These are phyloP conservation scores for Niveomyces coronatus DNA, from an alignment of 2,329 filamentous ascomycete species.

Conservation along the genomic window DNA sequence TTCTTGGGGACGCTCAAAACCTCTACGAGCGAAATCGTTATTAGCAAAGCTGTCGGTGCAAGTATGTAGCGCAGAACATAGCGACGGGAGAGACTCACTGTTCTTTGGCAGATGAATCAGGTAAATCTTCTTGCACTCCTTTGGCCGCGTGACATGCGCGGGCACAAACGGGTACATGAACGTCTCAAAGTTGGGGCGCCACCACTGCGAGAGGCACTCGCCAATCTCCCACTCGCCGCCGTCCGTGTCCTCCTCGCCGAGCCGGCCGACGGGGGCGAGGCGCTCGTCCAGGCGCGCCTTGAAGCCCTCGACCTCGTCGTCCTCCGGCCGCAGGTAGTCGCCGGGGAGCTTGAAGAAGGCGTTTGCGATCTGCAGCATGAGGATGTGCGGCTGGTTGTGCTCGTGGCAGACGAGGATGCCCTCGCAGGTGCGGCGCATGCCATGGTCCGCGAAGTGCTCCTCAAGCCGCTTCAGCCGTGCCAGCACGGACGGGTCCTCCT, in stretches of 20 bases:
- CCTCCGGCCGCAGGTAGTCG: slow-evolving; percentile 82
- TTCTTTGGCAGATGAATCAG: slow-evolving; percentile 89
- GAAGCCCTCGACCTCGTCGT: slow-evolving; percentile 92
- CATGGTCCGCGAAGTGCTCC: slow-evolving; percentile 83
- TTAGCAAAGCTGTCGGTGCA: slow-evolving; percentile 5
- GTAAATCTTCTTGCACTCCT: slow-evolving; percentile 99
- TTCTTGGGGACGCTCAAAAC: slow-evolving; percentile 96
- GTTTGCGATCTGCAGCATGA: slow-evolving; percentile 99
- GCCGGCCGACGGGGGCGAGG: slow-evolving; percentile 79
- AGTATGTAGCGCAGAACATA: background rate
- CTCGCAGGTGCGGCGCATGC: slow-evolving; percentile 96
- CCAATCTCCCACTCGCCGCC: slow-evolving; percentile 76
- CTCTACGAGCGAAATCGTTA: slow-evolving; percentile 41
- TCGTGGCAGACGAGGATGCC: slow-evolving; percentile 96
- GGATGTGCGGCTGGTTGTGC: slow-evolving; percentile 95
- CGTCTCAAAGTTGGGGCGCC: slow-evolving; percentile 97
- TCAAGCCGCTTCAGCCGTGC: slow-evolving; percentile 89
- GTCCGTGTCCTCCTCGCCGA: slow-evolving; percentile 77
- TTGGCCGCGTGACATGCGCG: slow-evolving; percentile 88
- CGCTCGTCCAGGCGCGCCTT: slow-evolving; percentile 86
- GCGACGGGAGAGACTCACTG: slow-evolving; percentile 46
- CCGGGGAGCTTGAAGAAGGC: slow-evolving; percentile 98
- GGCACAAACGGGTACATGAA: slow-evolving; percentile 99
- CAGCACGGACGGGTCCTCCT: slow-evolving; percentile 92
- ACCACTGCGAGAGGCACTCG: slow-evolving; percentile 96